Conservation (phyloP, 129 eudicot species). For the Calendula officinalis region DNA sequence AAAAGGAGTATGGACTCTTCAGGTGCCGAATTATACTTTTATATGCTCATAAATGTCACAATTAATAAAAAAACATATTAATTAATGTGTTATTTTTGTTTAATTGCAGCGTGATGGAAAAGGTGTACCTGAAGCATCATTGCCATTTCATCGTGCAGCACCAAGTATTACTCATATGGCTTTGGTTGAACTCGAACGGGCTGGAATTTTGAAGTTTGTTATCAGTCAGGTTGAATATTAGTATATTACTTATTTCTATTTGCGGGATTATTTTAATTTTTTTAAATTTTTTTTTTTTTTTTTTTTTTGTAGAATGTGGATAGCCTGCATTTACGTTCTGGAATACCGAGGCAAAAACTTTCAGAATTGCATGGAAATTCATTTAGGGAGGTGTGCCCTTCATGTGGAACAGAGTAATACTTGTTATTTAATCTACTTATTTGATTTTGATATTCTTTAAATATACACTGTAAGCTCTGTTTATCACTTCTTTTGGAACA, state of each 20-base stretch:
- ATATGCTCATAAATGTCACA: slow-evolving; percentile 1
- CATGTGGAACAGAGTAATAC: slow-evolving; percentile 70
- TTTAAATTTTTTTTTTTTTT: background rate
- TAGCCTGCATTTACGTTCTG: slow-evolving; percentile 91
- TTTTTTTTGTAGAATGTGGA: slow-evolving; percentile 62
- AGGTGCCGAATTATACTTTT: slow-evolving; percentile 37
- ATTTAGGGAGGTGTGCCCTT: slow-evolving; percentile 75
- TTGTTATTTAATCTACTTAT: background rate
- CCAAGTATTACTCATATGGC: slow-evolving; percentile 96
- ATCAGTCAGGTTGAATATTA: slow-evolving; percentile 97
- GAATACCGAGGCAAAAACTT: slow-evolving; percentile 77
- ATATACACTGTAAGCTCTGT: background rate
- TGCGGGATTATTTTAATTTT: too few relatives aligned
- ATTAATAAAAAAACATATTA: background rate
- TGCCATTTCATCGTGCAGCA: slow-evolving; percentile 89
- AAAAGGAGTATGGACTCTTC: slow-evolving; percentile 97
- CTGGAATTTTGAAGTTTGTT: slow-evolving; percentile 81
- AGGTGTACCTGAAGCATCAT: slow-evolving; percentile 87
- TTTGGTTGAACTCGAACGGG: slow-evolving; percentile 76
- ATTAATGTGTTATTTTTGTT: slow-evolving; percentile 12
- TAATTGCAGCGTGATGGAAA: slow-evolving; percentile 81
- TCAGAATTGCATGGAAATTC: slow-evolving; percentile 92
- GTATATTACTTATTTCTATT: too few relatives aligned
- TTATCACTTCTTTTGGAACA: slow-evolving; percentile 5
- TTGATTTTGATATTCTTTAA: background rate